Evolutionary conservation across 2,329 filamentous ascomycete genomes (phyloP), one percentile per base, ranked within the genome.

Genomic region (Leptographium flavum): DNA sequence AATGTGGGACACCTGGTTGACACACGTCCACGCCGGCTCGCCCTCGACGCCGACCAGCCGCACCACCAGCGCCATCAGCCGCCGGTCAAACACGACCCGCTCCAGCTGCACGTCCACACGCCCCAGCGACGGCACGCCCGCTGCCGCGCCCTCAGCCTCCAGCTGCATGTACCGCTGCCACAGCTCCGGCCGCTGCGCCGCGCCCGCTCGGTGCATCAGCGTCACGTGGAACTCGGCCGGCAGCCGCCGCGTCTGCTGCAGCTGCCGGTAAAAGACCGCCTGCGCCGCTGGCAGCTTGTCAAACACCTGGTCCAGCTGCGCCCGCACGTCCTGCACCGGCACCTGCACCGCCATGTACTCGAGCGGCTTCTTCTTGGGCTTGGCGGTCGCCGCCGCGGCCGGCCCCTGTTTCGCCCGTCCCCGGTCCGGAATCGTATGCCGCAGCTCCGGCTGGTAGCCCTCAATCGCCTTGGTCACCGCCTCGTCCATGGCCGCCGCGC

Each of bases 191-290:
- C 80, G 63, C 27, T 80, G 64, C 35, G 69, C 68, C 10, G 76
- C 66, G 3, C 67, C 68, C 11, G 81, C 78, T 39, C 81, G 80
- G 62, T 98, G 92, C 60, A 95, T 87, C 33, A 98, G 73, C 0
- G 92, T 98, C 47, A 98, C 85, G 59, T 98, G 92, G 60, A 96
- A 98, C 35, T 79, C 72, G n/a, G 72, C 58, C 61, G 96, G 90
- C 6, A 96, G 65, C 45, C 92, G 83, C 19, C 81, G 73, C 3
- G 71, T 73, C 53, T 82, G 72, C 60, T 83, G 75, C 30, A 98
- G 73, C 47, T 85, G 76, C 54, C 73, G 75, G 66, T 84, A 98
- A 57, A 94, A 80, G 21, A 66, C 69, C n/a, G 75, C 66, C 15
- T 74, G 64, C 5, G 76, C 62, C 0, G 74, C 55, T 3, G 63